Base-by-base conservation (phyloP, 2,329 filamentous ascomycete species). In the Fusarium musae region DNA sequence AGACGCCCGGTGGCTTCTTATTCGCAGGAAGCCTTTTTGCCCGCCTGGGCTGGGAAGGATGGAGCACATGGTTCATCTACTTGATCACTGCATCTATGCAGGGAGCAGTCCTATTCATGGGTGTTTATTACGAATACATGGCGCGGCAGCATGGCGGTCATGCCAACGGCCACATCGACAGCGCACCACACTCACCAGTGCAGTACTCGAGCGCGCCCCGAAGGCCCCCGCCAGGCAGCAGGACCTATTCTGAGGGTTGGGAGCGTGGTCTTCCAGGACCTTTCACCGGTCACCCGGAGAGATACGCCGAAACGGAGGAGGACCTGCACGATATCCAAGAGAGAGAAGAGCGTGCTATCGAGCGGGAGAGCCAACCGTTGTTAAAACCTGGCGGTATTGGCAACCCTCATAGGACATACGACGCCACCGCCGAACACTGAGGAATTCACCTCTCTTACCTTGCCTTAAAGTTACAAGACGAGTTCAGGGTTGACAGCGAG, bases 41-140 rank as follows among this genome's bases (percentile, higher is more conserved):
- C 12, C 89, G 96, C 50, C 87, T 98, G 26, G 96, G 96, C 1
- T 87, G 87, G 78, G 90, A 88, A 39, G 96, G 96, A 1, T 99
- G 96, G 96, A 98, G 95, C 82, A 94, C 95, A 1, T 99, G 96
- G 96, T 91, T 94, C 15, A 92, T 98, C 19, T 97, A 96, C 79
- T 87, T 97, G 49, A 87, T 98, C 58, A 97, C 95, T 0, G 96
- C 96, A 3, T 83, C 87, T 63, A 88, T 98, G 85, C 96, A 99
- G 81, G 96, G 95, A 23, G 88, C 90, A 15, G 84, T 99, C 63
- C 86, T 99, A 46, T 85, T 81, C 30, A 93, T 99, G 92, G 94
- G 91, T 28, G 88, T 97, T 69, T 91, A 89, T 76, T 98, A 95
- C 79, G 87, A 95, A 82, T 79, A 91, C 71, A 82, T 85, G 47